These are phyloP conservation scores for Citrullus colocynthis DNA, from an alignment of 306 rosid genomes.

Conservation along the genomic window DNA sequence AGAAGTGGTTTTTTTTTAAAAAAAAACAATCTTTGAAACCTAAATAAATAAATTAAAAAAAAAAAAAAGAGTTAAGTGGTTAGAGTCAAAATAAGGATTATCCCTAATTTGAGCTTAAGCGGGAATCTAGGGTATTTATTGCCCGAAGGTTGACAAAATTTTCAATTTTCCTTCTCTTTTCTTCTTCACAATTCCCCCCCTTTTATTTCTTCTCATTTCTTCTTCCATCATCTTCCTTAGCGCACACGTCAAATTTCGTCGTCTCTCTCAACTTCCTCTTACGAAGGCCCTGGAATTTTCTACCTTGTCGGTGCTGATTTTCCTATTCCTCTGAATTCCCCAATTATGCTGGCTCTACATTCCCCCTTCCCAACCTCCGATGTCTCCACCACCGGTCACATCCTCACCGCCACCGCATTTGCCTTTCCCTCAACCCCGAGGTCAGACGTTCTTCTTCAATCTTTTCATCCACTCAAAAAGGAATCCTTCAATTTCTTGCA, in stretches of 20 bases:
- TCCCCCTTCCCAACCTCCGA: slow-evolving; percentile 32
- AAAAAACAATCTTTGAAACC: too few relatives aligned
- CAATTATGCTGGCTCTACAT: neutral
- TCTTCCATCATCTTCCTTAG: neutral
- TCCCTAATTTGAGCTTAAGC: too few relatives aligned
- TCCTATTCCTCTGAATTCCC: neutral
- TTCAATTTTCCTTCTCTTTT: neutral
- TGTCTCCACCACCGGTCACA: slow-evolving; percentile 32
- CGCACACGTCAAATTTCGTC: neutral
- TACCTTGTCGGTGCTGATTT: neutral
- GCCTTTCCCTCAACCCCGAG: neutral
- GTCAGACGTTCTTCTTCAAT: neutral
- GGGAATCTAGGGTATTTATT: too few relatives aligned
- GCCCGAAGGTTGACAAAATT: too few relatives aligned
- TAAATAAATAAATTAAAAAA: too few relatives aligned
- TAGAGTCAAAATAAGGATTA: too few relatives aligned
- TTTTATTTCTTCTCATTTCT: neutral
- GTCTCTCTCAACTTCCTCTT: neutral
- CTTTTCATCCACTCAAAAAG: neutral
- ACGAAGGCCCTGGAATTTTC: neutral
- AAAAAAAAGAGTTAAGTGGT: too few relatives aligned
- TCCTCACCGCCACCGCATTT: slow-evolving; percentile 21
- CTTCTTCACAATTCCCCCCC: neutral
- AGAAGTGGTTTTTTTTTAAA: too few relatives aligned
- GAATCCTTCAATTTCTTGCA: too few relatives aligned